Percentiles rank a stretch among this genome's conserved stretches.
These are phyloP conservation scores for Coemansia sp. DNA, from an alignment of 192 early-diverging fungal genomes.

Conservation along the genomic window DNA sequence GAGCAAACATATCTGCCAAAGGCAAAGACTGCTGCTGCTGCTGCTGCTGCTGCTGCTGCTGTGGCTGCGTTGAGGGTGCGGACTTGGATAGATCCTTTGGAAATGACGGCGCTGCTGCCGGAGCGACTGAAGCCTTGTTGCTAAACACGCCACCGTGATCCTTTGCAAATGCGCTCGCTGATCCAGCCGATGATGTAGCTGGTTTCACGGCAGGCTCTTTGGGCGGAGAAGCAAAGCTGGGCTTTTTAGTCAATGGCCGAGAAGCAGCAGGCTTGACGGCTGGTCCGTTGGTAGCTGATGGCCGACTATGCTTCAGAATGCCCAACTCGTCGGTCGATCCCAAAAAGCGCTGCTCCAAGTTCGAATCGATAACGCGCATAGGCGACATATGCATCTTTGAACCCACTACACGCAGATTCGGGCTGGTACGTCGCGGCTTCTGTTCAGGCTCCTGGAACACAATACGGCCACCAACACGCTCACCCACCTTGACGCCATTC, in stretches of 20 bases:
- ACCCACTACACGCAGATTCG: conserved; percentile 38
- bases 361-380: conserved; percentile 33
- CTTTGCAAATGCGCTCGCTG: conserved; percentile 27
- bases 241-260: too few species aligned
- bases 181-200: not conserved
- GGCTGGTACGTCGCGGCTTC: conserved; percentile 13
- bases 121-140: not conserved
- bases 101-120: not conserved
- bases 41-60: too few species aligned
- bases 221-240: not conserved
- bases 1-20: not conserved
- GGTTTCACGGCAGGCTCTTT: not conserved
- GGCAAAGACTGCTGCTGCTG: not conserved
- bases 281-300: not conserved
- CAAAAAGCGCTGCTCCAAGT: conserved; percentile 22
- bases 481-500: conserved; percentile 36
- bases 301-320: not conserved
- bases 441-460: conserved; percentile 33
- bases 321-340: not conserved
- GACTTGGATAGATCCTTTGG: too few species aligned
- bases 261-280: not conserved
- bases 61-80: too few species aligned
- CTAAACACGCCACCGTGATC: conserved; percentile 13
- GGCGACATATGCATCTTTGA: conserved; percentile 34
- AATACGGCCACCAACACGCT: conserved; percentile 25